phyloP scores from a whole-genome alignment of 2,329 filamentous ascomycete genomes.

The Colletotrichum sp. region DNA sequence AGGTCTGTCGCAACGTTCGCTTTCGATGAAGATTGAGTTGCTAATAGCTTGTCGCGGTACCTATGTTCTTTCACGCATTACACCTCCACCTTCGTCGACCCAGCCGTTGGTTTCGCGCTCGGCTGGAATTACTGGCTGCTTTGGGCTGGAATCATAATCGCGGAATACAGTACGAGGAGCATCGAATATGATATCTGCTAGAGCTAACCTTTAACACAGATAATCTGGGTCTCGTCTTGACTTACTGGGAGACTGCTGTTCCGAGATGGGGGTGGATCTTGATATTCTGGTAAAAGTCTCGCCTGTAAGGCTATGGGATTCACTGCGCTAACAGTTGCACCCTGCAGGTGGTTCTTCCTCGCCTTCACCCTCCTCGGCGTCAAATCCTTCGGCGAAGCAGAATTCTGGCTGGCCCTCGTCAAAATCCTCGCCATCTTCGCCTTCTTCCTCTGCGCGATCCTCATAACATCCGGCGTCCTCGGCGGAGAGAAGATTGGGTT shows the following conservation, averaged over 20 bases:
- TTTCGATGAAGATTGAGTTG: background rate
- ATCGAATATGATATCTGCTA: background rate
- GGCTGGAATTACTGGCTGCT: constrained; percentile 68
- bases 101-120: constrained; percentile 57
- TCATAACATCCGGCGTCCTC: constrained; percentile 23
- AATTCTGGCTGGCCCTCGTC: constrained; percentile 60
- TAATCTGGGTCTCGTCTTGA: constrained; percentile 66
- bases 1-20: background rate
- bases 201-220: background rate
- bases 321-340: background rate
- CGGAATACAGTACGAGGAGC: background rate
- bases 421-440: constrained; percentile 59
- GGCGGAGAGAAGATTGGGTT: constrained; percentile 25
- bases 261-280: constrained; percentile 68
- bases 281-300: constrained; percentile 59
- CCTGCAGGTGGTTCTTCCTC: constrained; percentile 47
- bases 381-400: constrained; percentile 55
- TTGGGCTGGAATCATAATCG: background rate
- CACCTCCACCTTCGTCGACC: constrained; percentile 52
- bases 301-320: constrained; percentile 41
- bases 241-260: constrained; percentile 66
- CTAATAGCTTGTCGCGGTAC: constrained; percentile 31
- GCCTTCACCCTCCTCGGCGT: constrained; percentile 45
- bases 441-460: constrained; percentile 68
- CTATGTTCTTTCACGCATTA: background rate